Base-by-base conservation (phyloP, 345 rosid genomes). In the Aquilaria malaccensis region DNA sequence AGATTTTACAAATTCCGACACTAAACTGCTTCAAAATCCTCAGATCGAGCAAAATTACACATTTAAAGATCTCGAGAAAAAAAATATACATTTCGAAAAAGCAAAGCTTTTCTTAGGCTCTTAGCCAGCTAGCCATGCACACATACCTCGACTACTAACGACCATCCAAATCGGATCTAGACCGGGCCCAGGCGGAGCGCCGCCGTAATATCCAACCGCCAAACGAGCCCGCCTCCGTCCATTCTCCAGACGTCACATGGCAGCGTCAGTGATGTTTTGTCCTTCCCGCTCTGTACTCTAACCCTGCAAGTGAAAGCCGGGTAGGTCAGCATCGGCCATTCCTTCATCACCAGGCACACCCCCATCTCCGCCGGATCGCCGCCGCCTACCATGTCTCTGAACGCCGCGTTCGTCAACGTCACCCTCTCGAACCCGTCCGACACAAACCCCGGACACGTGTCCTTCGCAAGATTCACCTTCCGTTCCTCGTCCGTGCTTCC, bases 191-290 rank as follows among this genome's bases (percentile, higher is more conserved):
- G 71, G 43, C 80, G 69, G 48, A 88, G 88, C 54, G 96, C 98
- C 12, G 98, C 85, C 55, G 79, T 78, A 48, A 82, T 76, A 68
- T 91, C 98, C 32, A 91, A 78, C 74, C 90, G 79, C 98, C 96
- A 91, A 69, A 90, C 98, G 78, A 80, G 84, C 1, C 90, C 87
- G 14, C 96, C 90, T 0, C 75, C 72, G 59, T 84, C 80, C 90
- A 88, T 81, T 62, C 85, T 75, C 96, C 96, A 91, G 49, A 74
- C 90, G 55, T 91, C 98, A 62, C 98, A 88, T 1, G 96, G 98
- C 68, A 85, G 73, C 53, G 81, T 86, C 7, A 84, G 59, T 1
- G 93, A 80, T 46, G 76, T 76, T 56, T 59, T 79, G 56, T 77
- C 88, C 45, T 74, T 83, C 55, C 79, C 83, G 84, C 75, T 79